These are phyloP conservation scores for Cephaloascus albidus DNA, from an alignment of 805 yeast species.

Conservation along the genomic window DNA sequence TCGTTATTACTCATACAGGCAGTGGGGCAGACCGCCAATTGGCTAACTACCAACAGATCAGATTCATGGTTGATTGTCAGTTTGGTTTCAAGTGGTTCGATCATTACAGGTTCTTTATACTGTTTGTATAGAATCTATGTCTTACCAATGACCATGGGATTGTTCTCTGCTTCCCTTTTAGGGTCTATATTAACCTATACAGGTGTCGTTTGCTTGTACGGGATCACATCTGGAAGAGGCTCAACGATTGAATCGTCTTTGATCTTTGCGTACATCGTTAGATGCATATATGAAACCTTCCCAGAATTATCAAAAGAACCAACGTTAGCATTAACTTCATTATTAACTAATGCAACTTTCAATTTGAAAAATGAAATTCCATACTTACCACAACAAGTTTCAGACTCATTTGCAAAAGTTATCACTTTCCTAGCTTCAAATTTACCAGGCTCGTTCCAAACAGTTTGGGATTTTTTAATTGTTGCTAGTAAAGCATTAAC, in stretches of 20 bases:
- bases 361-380: conserved; percentile 24
- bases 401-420: conserved; percentile 4
- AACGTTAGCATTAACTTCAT: conserved; percentile 17
- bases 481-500: conserved; percentile 56
- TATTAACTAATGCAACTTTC: conserved; percentile 23
- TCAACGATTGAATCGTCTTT: conserved; percentile 86
- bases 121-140: conserved; percentile 79
- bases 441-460: conserved; percentile 42
- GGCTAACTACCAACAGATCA: conserved; percentile 53
- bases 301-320: conserved; percentile 68
- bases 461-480: conserved; percentile 44
- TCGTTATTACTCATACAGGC: conserved; percentile 88
- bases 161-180: conserved; percentile 69
- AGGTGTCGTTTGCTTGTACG: conserved; percentile 66
- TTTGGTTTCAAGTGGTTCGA: conserved; percentile 61
- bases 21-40: conserved; percentile 70
- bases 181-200: conserved; percentile 81
- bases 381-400: conserved; percentile 18
- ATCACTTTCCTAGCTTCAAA: conserved; percentile 37
- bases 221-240: conserved; percentile 75
- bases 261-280: conserved; percentile 82
- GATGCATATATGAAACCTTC: conserved; percentile 86
- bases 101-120: conserved; percentile 68
- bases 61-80: conserved; percentile 76
- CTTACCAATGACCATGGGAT: conserved; percentile 61